Conservation (phyloP, 495 filamentous ascomycete genomes). For the Aspergillus asperescens region DNA sequence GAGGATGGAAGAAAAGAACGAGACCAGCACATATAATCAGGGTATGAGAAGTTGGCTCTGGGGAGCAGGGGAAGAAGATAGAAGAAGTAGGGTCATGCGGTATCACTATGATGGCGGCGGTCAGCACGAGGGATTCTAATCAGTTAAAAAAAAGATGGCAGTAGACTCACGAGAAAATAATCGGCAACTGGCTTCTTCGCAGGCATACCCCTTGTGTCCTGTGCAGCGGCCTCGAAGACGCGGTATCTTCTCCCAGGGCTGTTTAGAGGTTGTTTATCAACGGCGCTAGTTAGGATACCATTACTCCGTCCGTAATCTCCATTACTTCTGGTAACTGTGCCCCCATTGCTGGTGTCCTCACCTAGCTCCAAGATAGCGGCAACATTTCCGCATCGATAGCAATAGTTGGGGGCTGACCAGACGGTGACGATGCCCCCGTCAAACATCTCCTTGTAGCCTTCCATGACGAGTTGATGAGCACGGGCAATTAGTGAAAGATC, state of each 20-base stretch:
- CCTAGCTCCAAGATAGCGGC: constrained; percentile 90
- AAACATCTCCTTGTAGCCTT: constrained; percentile 99
- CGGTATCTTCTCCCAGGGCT: constrained; percentile 89
- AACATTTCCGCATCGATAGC: constrained; percentile 96
- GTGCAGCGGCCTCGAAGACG: constrained; percentile 94
- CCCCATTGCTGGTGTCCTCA: constrained; percentile 74
- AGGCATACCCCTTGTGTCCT: constrained; percentile 96
- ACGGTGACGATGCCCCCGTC: constrained; percentile 92
- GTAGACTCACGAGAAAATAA: constrained; percentile 70
- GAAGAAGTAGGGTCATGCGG: neutral
- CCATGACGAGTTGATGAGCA: constrained; percentile 97
- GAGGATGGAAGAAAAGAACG: neutral
- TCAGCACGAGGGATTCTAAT: neutral
- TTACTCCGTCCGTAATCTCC: constrained; percentile 64
- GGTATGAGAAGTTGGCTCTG: neutral
- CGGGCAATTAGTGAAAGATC: constrained; percentile 87
- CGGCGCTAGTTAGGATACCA: constrained; percentile 31
- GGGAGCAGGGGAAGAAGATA: neutral
- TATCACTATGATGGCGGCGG: constrained; percentile 17
- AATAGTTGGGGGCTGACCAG: constrained; percentile 97
- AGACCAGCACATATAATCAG: constrained; percentile 16
- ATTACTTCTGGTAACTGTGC: constrained; percentile 71
- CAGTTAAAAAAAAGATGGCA: neutral
- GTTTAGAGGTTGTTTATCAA: constrained; percentile 40
- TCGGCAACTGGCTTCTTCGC: constrained; percentile 98